Base-by-base conservation (phyloP, 2,329 filamentous ascomycete genomes). In the Septoria petroselini region DNA sequence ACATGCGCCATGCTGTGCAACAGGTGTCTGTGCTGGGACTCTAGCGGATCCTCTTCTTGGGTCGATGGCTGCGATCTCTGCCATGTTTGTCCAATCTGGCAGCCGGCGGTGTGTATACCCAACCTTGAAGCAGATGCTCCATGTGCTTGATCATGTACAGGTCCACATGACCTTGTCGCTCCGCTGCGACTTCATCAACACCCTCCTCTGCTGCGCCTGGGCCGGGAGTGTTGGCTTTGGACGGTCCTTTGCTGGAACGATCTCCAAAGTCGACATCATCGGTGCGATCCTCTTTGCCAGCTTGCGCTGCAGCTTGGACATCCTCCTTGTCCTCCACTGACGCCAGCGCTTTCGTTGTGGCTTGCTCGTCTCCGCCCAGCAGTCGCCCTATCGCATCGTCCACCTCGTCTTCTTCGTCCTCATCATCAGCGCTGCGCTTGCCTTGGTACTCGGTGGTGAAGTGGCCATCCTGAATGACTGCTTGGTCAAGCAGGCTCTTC, bases 391-490 rank as follows among this genome's bases (percentile, higher is more conserved):
- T 87, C 3, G 90, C 90, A 4, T 83, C 85, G 2, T 87, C 87
- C 42, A 87, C 86, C 17, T 85, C 84, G 52, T 86, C 81, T 0
- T 76, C 76, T 47, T 65, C 76, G 9, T 77, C 73, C 25, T 80
- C 78, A 45, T 77, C 73, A 25, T 80, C 78, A 45, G 37, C 35
- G 8, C 45, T 47, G 14, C 34, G 31, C 41, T 53, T 45, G n/a
- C 53, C 41, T 37, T 62, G 55, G 68, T 95, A 91, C 63, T 98
- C 93, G 0, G 93, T 98, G 0, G 91, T 98, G 68, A 98, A 98
- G 59, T 91, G 90, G 55, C 93, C 93, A 67, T 97, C 93, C 66
- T 98, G 94, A 59, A 98, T 98, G 49, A 98, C 91, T 6, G 98
- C 89, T 57, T 98, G 93, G 63, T 98, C 93, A 0, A 98, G 79